Conservation (phyloP, 2,329 filamentous ascomycete species). For the Xylaria sp. region DNA sequence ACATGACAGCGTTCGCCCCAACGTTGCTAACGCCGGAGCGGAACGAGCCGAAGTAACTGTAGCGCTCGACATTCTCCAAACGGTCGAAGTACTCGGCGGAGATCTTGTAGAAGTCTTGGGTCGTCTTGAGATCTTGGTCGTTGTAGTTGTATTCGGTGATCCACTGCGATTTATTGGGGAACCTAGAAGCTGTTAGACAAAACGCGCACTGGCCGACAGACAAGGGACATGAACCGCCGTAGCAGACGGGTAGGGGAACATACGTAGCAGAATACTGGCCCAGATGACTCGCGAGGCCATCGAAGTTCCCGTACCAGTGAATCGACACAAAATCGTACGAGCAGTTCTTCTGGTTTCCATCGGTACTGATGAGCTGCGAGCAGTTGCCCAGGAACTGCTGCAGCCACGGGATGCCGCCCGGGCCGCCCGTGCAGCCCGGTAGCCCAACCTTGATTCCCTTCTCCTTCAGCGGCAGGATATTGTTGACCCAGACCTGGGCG, state of each 20-base stretch:
- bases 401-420: slow-evolving; percentile 69
- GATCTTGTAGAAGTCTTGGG: slow-evolving; percentile 71
- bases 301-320: slow-evolving; percentile 74
- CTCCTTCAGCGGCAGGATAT: slow-evolving; percentile 71
- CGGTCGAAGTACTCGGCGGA: slow-evolving; percentile 71
- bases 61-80: slow-evolving; percentile 65
- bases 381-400: slow-evolving; percentile 68
- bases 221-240: neutral
- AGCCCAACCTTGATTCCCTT: slow-evolving; percentile 71
- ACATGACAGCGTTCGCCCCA: slow-evolving; percentile 73
- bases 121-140: slow-evolving; percentile 59
- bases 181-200: slow-evolving; percentile 45
- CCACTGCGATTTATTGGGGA: slow-evolving; percentile 70
- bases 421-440: slow-evolving; percentile 70
- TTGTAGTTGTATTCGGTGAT: slow-evolving; percentile 77
- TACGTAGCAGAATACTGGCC: slow-evolving; percentile 60
- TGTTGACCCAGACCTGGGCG: slow-evolving; percentile 70
- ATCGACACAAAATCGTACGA: slow-evolving; percentile 68
- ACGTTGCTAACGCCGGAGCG: slow-evolving; percentile 73
- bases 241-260: slow-evolving; percentile 1
- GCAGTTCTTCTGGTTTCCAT: slow-evolving; percentile 54
- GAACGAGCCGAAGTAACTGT: slow-evolving; percentile 80
- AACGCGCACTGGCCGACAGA: neutral
- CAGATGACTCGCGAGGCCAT: slow-evolving; percentile 69
- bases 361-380: slow-evolving; percentile 59